These are phyloP conservation scores for Pleurotus cornucopiae DNA, from an alignment of 768 basidiomycete genomes.

Conservation along the genomic window DNA sequence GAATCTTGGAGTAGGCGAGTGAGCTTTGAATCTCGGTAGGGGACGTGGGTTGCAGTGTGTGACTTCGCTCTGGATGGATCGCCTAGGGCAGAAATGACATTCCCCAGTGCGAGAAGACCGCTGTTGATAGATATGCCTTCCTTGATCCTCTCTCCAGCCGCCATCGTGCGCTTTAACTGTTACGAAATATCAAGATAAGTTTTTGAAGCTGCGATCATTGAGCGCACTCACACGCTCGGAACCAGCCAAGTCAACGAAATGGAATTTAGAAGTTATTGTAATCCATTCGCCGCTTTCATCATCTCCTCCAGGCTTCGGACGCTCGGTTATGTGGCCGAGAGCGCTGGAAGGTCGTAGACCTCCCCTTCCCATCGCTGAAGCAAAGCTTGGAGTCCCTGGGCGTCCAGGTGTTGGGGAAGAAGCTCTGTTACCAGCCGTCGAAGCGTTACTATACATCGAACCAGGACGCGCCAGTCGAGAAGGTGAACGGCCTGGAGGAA, in stretches of 20 bases:
- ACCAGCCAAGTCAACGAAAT: slow-evolving; percentile 97
- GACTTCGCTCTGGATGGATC: slow-evolving; percentile 87
- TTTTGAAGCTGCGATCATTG: not conserved
- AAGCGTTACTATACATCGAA: slow-evolving; percentile 52
- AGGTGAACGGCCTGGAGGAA: slow-evolving; percentile 67
- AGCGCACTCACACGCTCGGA: slow-evolving; percentile 78
- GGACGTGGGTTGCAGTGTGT: slow-evolving; percentile 83
- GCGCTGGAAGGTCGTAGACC: slow-evolving; percentile 75
- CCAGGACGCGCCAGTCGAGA: slow-evolving; percentile 83
- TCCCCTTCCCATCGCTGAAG: slow-evolving; percentile 67
- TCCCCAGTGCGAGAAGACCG: slow-evolving; percentile 92
- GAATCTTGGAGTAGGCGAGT: slow-evolving; percentile 95
- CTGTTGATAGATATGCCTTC: slow-evolving; percentile 99
- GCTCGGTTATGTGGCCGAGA: slow-evolving; percentile 65
- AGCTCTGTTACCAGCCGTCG: slow-evolving; percentile 38
- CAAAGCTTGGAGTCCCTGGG: slow-evolving; percentile 77
- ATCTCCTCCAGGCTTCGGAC: slow-evolving; percentile 35
- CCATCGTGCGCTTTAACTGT: slow-evolving; percentile 93
- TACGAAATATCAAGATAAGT: slow-evolving; percentile 14
- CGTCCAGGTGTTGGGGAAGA: slow-evolving; percentile 70
- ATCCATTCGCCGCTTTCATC: slow-evolving; percentile 80
- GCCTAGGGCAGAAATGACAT: slow-evolving; percentile 96
- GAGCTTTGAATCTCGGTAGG: slow-evolving; percentile 98
- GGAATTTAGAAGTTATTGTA: slow-evolving; percentile 92
- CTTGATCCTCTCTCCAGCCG: slow-evolving; percentile 93